Conservation (phyloP, 768 basidiomycete species). For the Boletales sp. region DNA sequence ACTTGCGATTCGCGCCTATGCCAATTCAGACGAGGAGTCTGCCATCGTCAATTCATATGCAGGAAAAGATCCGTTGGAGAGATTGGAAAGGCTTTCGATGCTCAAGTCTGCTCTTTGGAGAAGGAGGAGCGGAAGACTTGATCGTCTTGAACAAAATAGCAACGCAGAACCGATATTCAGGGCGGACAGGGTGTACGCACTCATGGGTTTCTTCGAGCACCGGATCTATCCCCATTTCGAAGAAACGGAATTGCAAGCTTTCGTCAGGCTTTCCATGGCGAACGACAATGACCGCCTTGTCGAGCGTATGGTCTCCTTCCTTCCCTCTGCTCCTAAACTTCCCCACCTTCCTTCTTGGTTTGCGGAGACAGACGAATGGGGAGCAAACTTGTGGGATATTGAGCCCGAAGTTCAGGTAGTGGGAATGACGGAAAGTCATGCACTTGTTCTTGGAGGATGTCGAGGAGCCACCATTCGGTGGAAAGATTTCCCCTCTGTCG, state of each 20-base stretch:
- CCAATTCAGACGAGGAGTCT: constrained; percentile 12
- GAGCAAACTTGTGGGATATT: constrained; percentile 18
- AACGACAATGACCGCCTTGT: constrained; percentile 21
- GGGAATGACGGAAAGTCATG: constrained; percentile 14
- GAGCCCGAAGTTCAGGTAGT: constrained; percentile 14
- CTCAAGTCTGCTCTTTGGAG: constrained; percentile 25
- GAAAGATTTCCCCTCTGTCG: constrained; percentile 20
- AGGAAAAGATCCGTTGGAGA: constrained; percentile 18
- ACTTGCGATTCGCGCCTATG: constrained; percentile 22
- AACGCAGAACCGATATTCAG: neutral
- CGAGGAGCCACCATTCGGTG: constrained; percentile 19
- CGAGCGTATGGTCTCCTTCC: constrained; percentile 22
- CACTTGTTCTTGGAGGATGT: constrained; percentile 23
- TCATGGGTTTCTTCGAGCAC: constrained; percentile 27
- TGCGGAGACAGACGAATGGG: constrained; percentile 16
- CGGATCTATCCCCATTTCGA: neutral
- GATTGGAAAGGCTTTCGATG: constrained; percentile 18
- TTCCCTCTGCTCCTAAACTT: neutral
- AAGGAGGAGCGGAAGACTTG: constrained; percentile 4
- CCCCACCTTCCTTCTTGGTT: constrained; percentile 13
- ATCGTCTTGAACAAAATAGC: neutral
- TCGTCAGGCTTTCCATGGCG: constrained; percentile 17
- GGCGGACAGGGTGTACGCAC: constrained; percentile 18
- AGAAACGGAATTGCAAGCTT: neutral
- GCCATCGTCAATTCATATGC: constrained; percentile 20